Conservation (phyloP, 2,329 filamentous ascomycete species). For the Apiospora saccharicola region DNA sequence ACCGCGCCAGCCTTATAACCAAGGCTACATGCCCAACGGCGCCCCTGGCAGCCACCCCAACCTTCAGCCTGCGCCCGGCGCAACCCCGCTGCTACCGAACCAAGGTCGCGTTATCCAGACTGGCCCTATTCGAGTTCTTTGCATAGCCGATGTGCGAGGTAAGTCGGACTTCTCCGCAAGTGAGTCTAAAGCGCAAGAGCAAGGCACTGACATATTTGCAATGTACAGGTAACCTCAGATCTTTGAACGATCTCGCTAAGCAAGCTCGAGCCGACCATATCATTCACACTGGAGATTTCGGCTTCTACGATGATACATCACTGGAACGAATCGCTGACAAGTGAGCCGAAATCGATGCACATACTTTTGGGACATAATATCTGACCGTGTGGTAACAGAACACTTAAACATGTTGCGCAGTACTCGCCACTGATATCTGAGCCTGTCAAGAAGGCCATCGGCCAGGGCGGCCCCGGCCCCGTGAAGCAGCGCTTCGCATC, state of each 20-base stretch:
- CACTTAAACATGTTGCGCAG: constrained; percentile 96
- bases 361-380: constrained; percentile 6
- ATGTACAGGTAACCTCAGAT: constrained; percentile 83
- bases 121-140: constrained; percentile 71
- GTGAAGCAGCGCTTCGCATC: constrained; percentile 87
- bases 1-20: constrained; percentile 53
- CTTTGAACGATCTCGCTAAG: constrained; percentile 94
- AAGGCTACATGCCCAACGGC: constrained; percentile 71
- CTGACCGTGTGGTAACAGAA: constrained; percentile 61
- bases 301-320: constrained; percentile 97
- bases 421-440: constrained; percentile 95
- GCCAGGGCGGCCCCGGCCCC: constrained; percentile 71
- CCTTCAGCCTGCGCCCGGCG: constrained; percentile 61
- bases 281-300: constrained; percentile 98
- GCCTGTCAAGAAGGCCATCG: constrained; percentile 71
- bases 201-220: neutral
- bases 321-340: constrained; percentile 98
- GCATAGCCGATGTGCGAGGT: constrained; percentile 78
- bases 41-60: constrained; percentile 53
- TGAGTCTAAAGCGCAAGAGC: neutral
- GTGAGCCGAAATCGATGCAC: constrained; percentile 59
- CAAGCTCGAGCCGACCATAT: constrained; percentile 96
- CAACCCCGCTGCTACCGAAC: constrained; percentile 71
- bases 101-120: constrained; percentile 72
- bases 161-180: constrained; percentile 35